phyloP scores from a whole-genome alignment of 768 basidiomycete species.

The Panaeolus papilionaceus region DNA sequence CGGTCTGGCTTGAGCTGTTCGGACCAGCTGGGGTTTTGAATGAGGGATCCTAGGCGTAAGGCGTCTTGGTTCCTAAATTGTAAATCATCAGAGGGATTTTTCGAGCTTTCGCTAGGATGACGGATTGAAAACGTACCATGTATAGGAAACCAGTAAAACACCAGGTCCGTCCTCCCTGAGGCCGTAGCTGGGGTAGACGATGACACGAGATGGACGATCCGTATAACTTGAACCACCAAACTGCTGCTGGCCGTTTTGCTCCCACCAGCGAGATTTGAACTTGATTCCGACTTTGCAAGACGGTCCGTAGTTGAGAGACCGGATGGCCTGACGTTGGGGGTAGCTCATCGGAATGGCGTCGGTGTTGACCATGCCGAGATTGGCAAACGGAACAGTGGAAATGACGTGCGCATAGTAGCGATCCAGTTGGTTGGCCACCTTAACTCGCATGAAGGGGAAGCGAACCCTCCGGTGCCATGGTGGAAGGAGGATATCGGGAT shows the following conservation, averaged over 20 bases:
- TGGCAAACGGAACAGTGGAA: slow-evolving; percentile 23
- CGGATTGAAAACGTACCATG: slow-evolving; percentile 28
- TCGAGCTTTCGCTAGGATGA: too few species aligned
- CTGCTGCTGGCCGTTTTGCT: slow-evolving; percentile 17
- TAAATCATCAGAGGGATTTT: not conserved
- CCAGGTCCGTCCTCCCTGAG: slow-evolving; percentile 19
- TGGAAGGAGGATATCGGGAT: not conserved
- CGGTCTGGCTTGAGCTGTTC: not conserved
- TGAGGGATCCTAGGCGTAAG: slow-evolving; percentile 40
- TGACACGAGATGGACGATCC: slow-evolving; percentile 45
- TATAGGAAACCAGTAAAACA: slow-evolving; percentile 48
- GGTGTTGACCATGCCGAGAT: slow-evolving; percentile 23
- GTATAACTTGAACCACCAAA: slow-evolving; percentile 48
- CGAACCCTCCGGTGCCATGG: not conserved
- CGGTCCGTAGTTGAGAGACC: slow-evolving; percentile 23
- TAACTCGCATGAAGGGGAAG: slow-evolving; percentile 21
- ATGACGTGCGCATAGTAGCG: slow-evolving; percentile 24
- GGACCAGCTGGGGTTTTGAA: slow-evolving; percentile 19
- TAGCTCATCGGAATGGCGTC: slow-evolving; percentile 19
- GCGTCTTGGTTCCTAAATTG: slow-evolving; percentile 38
- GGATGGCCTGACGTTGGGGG: slow-evolving; percentile 22
- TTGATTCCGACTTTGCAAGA: slow-evolving; percentile 25
- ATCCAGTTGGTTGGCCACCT: slow-evolving; percentile 16
- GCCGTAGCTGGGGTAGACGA: slow-evolving; percentile 53
- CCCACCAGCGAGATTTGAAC: slow-evolving; percentile 28